Percentiles rank a stretch among this genome's conserved stretches.
These are phyloP conservation scores for Wickerhamomyces mucosus DNA, from an alignment of 805 yeast species.

Conservation along the genomic window DNA sequence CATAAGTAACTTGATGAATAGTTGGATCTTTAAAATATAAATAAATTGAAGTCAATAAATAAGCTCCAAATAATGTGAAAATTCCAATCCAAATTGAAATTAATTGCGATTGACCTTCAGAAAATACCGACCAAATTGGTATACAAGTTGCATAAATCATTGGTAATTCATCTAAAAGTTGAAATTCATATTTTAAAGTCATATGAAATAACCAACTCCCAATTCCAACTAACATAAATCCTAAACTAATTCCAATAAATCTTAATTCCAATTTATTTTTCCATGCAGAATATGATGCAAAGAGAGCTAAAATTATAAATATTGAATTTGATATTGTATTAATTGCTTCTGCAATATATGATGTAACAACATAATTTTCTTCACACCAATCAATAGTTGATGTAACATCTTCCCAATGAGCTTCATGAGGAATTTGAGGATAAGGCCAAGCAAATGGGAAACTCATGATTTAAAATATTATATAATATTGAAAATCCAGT, in stretches of 20 bases:
- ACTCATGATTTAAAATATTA: conserved; percentile 21
- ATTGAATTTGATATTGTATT: conserved; percentile 73
- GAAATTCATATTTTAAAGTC: conserved; percentile 86
- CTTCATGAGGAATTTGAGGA: conserved; percentile 44
- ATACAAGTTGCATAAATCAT: conserved; percentile 97
- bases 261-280: conserved; percentile 57
- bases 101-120: conserved; percentile 37
- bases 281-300: conserved; percentile 51
- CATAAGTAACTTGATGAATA: conserved; percentile 83
- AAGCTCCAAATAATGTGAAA: conserved; percentile 43
- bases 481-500: too few relatives aligned
- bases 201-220: conserved; percentile 96
- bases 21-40: conserved; percentile 72
- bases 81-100: conserved; percentile 36
- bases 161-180: conserved; percentile 89
- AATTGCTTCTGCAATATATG: conserved; percentile 82
- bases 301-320: conserved; percentile 48
- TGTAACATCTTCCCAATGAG: conserved; percentile 78
- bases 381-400: conserved; percentile 99
- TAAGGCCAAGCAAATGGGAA: conserved; percentile 44
- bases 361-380: conserved; percentile 84
- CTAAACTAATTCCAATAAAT: conserved; percentile 62
- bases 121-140: conserved; percentile 79
- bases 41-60: conserved; percentile 59
- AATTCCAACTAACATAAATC: conserved; percentile 82